phyloP scores from a whole-genome alignment of 2,329 filamentous ascomycete genomes.

The Lachnellula subtilissima region DNA sequence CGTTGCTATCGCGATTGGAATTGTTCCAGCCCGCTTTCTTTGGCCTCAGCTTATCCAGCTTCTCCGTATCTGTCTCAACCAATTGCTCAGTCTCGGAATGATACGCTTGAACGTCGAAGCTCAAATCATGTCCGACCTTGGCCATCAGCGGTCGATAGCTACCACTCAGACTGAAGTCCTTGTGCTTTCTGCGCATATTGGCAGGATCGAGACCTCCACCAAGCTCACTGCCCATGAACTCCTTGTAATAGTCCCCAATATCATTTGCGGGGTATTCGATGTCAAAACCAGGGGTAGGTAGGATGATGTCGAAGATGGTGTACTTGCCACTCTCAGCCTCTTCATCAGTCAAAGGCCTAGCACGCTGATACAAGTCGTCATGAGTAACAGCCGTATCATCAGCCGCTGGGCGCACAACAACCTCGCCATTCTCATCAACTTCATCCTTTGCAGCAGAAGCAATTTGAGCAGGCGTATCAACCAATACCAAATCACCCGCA shows the following conservation, averaged over 20 bases:
- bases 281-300: conserved; percentile 90
- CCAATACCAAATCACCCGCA: conserved; percentile 65
- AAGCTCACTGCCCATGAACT: conserved; percentile 76
- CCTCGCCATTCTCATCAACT: conserved; percentile 36
- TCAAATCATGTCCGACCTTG: conserved; percentile 58
- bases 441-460: conserved; percentile 20
- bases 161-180: conserved; percentile 83
- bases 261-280: conserved; percentile 80
- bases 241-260: conserved; percentile 75
- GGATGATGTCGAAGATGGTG: conserved; percentile 79
- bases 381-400: conserved; percentile 50
- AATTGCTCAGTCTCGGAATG: conserved; percentile 71
- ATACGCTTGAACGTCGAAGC: conserved; percentile 68
- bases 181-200: conserved; percentile 80
- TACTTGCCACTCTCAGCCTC: conserved; percentile 74
- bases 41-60: conserved; percentile 16
- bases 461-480: conserved; percentile 19
- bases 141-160: conserved; percentile 80
- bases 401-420: conserved; percentile 48
- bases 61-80: conserved; percentile 79
- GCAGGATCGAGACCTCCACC: conserved; percentile 78
- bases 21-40: background rate
- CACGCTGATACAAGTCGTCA: conserved; percentile 60
- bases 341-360: conserved; percentile 67
- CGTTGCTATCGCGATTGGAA: background rate